Percentiles rank a stretch among this genome's conserved stretches.
Evolutionary conservation across 169 alveolate genomes (phyloP).

Genomic region (Eimeria necatrix): DNA sequence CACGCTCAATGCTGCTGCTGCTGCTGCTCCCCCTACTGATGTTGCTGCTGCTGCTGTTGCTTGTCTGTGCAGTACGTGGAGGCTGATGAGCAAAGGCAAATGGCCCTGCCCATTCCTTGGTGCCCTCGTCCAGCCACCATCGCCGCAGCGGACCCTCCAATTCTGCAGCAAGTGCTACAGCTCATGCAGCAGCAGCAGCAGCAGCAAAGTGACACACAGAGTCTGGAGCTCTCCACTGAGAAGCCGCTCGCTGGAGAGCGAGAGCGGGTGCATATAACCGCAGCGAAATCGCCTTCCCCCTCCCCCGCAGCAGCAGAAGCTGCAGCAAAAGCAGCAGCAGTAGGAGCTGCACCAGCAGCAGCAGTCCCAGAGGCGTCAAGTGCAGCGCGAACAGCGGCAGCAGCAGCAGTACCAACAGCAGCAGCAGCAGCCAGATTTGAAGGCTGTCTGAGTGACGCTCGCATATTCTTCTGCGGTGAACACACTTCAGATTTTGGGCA

Average conservation of each 20-base stretch:
- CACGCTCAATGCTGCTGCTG: too few species aligned
- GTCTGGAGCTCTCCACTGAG: background rate
- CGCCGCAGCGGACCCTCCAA: conserved; percentile 38
- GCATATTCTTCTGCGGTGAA: conserved; percentile 72
- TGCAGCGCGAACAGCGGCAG: background rate
- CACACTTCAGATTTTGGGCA: conserved; percentile 77
- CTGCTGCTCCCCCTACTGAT: background rate
- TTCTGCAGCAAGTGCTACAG: conserved; percentile 25
- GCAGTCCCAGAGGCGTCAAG: background rate
- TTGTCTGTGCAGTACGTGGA: background rate
- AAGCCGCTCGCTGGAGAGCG: background rate
- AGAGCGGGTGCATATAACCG: conserved; percentile 2
- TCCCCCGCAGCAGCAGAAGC: background rate
- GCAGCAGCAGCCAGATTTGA: conserved; percentile 51
- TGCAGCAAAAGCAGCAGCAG: background rate
- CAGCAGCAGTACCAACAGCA: conserved; percentile 43
- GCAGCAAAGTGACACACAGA: background rate
- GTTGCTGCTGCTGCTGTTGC: background rate
- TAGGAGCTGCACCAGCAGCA: background rate
- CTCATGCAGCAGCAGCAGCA: conserved; percentile 33
- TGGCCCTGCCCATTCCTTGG: conserved; percentile 43
- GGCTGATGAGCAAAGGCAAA: conserved; percentile 32
- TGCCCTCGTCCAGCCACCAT: conserved; percentile 15
- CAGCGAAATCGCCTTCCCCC: background rate
- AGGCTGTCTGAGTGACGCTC: conserved; percentile 31